These are phyloP conservation scores for Nothopassalora personata DNA, from an alignment of 2,329 filamentous ascomycete species.

Conservation along the genomic window DNA sequence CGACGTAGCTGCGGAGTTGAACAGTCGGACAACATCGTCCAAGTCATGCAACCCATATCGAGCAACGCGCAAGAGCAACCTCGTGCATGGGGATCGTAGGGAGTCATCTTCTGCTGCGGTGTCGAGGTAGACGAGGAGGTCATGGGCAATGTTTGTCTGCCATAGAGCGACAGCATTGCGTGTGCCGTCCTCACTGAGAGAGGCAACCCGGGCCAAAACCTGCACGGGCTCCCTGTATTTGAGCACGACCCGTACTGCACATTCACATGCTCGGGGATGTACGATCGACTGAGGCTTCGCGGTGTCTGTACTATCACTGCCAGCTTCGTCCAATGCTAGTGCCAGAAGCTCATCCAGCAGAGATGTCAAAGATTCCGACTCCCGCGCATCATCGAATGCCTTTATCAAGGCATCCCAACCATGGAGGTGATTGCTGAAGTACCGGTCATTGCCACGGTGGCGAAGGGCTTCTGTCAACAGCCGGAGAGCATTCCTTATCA, in stretches of 20 bases:
- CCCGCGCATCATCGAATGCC: constrained; percentile 49
- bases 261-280: neutral
- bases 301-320: neutral
- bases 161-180: constrained; percentile 24
- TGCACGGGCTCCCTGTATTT: neutral
- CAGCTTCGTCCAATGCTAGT: neutral
- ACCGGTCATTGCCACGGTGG: constrained; percentile 80
- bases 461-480: constrained; percentile 71
- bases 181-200: neutral
- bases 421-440: constrained; percentile 72
- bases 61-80: constrained; percentile 49
- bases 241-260: neutral
- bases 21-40: constrained; percentile 77
- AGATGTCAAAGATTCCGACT: neutral
- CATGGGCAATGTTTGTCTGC: constrained; percentile 15
- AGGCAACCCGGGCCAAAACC: neutral
- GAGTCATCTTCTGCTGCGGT: constrained; percentile 1
- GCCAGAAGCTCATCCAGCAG: neutral
- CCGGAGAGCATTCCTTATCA: constrained; percentile 14
- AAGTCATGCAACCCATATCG: constrained; percentile 71
- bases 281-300: neutral
- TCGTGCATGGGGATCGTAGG: neutral
- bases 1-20: constrained; percentile 50
- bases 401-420: constrained; percentile 74
- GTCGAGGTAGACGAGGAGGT: constrained; percentile 6